These are phyloP conservation scores for Hericium coralloides DNA, from an alignment of 768 basidiomycete genomes.

Conservation along the genomic window DNA sequence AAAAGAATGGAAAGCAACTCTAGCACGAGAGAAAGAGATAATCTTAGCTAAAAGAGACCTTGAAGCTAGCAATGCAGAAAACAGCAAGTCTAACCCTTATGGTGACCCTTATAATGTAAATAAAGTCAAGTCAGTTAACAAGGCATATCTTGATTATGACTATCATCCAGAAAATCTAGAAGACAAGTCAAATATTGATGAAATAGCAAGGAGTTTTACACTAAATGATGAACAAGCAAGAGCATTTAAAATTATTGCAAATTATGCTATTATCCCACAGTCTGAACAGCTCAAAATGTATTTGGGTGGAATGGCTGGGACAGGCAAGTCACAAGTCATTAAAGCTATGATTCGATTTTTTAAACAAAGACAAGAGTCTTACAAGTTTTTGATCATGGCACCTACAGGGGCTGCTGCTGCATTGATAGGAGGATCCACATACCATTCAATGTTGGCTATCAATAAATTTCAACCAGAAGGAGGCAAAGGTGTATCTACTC, in stretches of 20 bases:
- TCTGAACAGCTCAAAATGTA: slow-evolving; percentile 10
- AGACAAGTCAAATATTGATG: neutral
- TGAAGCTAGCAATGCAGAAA: neutral
- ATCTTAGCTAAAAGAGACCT: neutral
- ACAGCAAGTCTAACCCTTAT: neutral
- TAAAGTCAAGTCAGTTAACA: neutral
- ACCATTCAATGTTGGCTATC: slow-evolving; percentile 13
- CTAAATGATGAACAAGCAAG: slow-evolving; percentile 15
- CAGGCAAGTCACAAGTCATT: slow-evolving; percentile 16
- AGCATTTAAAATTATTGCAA: slow-evolving; percentile 15
- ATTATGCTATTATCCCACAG: neutral
- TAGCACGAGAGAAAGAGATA: neutral
- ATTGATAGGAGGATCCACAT: slow-evolving; percentile 15
- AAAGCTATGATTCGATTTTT: slow-evolving; percentile 11
- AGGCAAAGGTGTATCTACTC: neutral
- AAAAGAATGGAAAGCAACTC: neutral
- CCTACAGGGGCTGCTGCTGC: slow-evolving; percentile 15
- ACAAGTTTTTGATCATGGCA: slow-evolving; percentile 8
- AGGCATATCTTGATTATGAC: neutral
- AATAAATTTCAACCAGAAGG: neutral
- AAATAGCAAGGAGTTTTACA: neutral
- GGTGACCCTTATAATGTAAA: neutral
- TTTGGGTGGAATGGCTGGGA: slow-evolving; percentile 14
- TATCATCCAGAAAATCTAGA: neutral
- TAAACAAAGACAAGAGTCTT: slow-evolving; percentile 1